These are phyloP conservation scores for Sarcomyxa edulis DNA, from an alignment of 768 basidiomycete genomes.

Conservation along the genomic window DNA sequence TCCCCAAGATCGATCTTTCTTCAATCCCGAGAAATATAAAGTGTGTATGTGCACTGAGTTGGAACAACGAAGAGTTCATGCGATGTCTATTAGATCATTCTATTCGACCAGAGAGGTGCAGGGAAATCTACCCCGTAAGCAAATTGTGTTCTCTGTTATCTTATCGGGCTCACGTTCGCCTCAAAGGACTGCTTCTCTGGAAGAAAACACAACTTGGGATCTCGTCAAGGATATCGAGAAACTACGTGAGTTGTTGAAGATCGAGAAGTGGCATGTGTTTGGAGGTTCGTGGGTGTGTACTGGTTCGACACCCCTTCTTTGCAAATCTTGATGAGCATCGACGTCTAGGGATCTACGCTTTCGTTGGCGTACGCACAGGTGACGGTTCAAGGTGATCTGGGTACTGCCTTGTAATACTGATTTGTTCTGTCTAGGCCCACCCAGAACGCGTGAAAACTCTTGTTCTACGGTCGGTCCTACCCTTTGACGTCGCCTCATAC, in stretches of 20 bases:
- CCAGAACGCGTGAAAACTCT: conserved; percentile 77
- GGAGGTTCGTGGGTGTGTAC: conserved; percentile 84
- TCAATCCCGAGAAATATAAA: conserved; percentile 83
- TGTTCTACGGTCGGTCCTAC: conserved; percentile 65
- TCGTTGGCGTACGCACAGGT: conserved; percentile 84
- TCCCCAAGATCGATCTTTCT: conserved; percentile 66
- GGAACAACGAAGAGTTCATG: neutral
- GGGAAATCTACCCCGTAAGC: conserved; percentile 85
- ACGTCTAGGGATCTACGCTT: conserved; percentile 71
- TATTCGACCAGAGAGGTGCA: conserved; percentile 86
- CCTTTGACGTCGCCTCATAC: neutral
- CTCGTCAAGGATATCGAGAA: conserved; percentile 87
- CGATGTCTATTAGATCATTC: conserved; percentile 51
- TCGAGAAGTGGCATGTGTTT: conserved; percentile 92
- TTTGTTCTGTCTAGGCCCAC: conserved; percentile 50
- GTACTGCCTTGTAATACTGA: neutral
- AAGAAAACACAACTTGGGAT: conserved; percentile 93
- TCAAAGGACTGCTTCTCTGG: conserved; percentile 59
- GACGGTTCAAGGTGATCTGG: conserved; percentile 1
- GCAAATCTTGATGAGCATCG: conserved; percentile 1
- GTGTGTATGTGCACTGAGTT: conserved; percentile 24
- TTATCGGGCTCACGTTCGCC: neutral
- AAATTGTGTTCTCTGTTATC: neutral
- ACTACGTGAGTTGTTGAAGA: conserved; percentile 63
- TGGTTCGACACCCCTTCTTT: neutral